Evolutionary conservation across 805 yeast species (phyloP), one percentile per base, ranked within the genome.

Genomic region (Monosporozyma solicola): DNA sequence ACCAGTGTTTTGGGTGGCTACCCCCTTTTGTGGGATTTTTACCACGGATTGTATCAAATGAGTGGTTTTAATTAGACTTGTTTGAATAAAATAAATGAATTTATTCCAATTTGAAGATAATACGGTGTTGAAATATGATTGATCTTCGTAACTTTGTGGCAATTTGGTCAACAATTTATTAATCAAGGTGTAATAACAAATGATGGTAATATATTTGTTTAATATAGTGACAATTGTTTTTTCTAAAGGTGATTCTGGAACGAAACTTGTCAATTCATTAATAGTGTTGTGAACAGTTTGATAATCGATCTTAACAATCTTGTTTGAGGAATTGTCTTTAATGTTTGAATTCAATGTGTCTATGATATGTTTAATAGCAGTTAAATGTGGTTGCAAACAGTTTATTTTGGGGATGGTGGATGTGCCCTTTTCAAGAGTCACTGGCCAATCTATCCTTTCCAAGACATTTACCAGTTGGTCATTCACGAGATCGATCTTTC

Each of bases 11-110:
- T 41, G 44, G 44, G 41, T 13, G 15, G 15, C 15, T 35, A 11
- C 6, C 16, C 41, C 6, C 15, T 13, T n/a, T 35, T 11, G 41
- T 37, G 15, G 16, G 7, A 5, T 27, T 27, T 44, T 6, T 44
- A 25, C 6, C 5, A 13, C 13, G 13, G 13, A 3, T 22, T 22
- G 5, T 10, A 27, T 13, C 10, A 15, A 43, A 24, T 22, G 29
- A 22, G 13, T 43, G 27, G 11, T 24, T 22, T 31, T 20, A 25
- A 43, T 22, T 4, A 47, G 3, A 22, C 44, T 25, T 10, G 60
- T 58, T 51, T 65, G 69, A 27, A 65, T 39, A 2, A 57, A 54
- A 50, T 63, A 63, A 2, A 60, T 51, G 4, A 59, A 29, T n/a
- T 61, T 58, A 47, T 57, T 57, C 9, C 49, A 35, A 8, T 49